phyloP scores from a whole-genome alignment of 2,329 filamentous ascomycete genomes.

The Tolypocladium inflatum region DNA sequence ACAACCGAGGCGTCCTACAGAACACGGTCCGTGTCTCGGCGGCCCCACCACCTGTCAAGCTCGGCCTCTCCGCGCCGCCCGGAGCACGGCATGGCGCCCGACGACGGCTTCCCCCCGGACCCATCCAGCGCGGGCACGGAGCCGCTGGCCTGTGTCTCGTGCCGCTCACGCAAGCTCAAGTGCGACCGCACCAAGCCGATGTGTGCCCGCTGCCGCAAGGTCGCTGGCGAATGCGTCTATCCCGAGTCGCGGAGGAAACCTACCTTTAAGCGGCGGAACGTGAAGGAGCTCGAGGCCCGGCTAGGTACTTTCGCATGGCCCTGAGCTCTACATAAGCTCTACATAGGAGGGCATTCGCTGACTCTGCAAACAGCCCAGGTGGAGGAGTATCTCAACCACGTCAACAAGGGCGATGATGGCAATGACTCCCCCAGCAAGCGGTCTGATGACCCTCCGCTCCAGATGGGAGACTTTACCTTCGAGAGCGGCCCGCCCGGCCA shows the following conservation, averaged over 20 bases:
- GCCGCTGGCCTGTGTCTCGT: conserved; percentile 70
- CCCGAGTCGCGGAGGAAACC: conserved; percentile 85
- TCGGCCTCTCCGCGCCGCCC: neutral
- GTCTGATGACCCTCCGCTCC: conserved; percentile 1
- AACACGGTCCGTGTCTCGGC: neutral
- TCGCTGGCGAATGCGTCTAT: conserved; percentile 73
- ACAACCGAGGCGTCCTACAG: neutral
- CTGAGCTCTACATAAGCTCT: neutral
- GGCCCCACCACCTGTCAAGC: neutral
- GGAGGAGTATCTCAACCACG: conserved; percentile 66
- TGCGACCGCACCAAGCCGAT: conserved; percentile 75
- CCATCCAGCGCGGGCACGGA: conserved; percentile 17
- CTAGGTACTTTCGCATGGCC: conserved; percentile 48
- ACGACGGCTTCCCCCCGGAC: neutral
- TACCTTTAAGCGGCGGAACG: conserved; percentile 79
- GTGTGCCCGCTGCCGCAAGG: conserved; percentile 69
- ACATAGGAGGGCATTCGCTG: neutral
- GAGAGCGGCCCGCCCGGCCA: conserved; percentile 6
- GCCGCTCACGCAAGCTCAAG: conserved; percentile 74
- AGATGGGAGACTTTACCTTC: conserved; percentile 6
- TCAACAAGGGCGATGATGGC: conserved; percentile 28
- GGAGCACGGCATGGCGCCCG: neutral
- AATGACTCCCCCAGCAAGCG: neutral
- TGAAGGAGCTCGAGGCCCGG: conserved; percentile 81
- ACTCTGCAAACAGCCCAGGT: conserved; percentile 55